phyloP scores from a whole-genome alignment of 2,329 filamentous ascomycete genomes.

The Fusarium graminum region DNA sequence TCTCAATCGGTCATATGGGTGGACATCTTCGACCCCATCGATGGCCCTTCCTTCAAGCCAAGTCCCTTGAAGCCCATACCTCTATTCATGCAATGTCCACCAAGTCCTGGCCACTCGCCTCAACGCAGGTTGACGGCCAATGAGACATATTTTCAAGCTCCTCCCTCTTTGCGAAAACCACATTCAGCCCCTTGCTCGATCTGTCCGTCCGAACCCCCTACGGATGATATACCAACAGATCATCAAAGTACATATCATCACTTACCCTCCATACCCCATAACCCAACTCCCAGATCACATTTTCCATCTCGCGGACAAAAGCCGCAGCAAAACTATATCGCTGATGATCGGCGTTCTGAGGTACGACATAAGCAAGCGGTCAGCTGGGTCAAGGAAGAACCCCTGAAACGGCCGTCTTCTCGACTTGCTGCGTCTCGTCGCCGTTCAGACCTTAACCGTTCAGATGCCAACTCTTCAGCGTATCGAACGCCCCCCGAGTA shows the following conservation, averaged over 20 bases:
- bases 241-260: conserved; percentile 2
- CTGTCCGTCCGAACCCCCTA: conserved; percentile 10
- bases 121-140: conserved; percentile 22
- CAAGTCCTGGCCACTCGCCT: conserved; percentile 29
- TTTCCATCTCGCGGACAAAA: conserved; percentile 13
- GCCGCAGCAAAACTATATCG: conserved; percentile 5
- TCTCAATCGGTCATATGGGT: conserved; percentile 61
- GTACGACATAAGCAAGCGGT: conserved; percentile 32
- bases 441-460: conserved; percentile 39
- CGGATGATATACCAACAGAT: background rate
- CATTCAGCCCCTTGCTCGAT: conserved; percentile 17
- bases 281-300: conserved; percentile 3
- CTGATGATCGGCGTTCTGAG: conserved; percentile 20
- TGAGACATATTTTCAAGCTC: conserved; percentile 33
- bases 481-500: conserved; percentile 53
- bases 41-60: conserved; percentile 61
- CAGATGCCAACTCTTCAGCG: conserved; percentile 43
- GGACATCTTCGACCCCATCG: conserved; percentile 63
- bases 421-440: conserved; percentile 43
- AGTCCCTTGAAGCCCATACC: conserved; percentile 66
- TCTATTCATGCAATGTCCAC: conserved; percentile 57
- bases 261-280: conserved; percentile 8
- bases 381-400: conserved; percentile 54
- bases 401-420: conserved; percentile 57
- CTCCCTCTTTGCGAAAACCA: conserved; percentile 15